Evolutionary conservation across 495 filamentous ascomycete genomes (phyloP), one percentile per base, ranked within the genome.

Genomic region (Amphirosellinia nigrospora): DNA sequence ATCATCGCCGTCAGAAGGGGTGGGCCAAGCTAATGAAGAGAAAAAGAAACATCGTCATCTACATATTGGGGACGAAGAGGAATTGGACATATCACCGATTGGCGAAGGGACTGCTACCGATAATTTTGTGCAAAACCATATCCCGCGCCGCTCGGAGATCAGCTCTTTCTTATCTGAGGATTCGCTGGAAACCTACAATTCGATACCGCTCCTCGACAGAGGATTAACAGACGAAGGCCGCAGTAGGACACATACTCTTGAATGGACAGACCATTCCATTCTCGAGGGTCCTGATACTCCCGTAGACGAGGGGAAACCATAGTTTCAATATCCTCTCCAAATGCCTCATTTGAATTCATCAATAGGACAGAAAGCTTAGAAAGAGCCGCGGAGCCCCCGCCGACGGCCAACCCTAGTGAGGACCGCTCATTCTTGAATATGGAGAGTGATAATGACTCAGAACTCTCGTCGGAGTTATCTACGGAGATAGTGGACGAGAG

Each of bases 381-480:
- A 39, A 76, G 68, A 41, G 80, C 82, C 38, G 73, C 68, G 39
- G 65, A 71, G 2, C 77, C 73, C 10, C 73, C 71, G 41, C 78
- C 78, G 11, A 34, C 68, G 19, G 74, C 74, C 2, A 64, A 69
- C 9, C 26, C 41, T 1, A 72, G 74, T 15, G 74, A 70, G 23
- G 85, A 89, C 61, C 75, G 87, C 30, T 89, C 90, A 3, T 93
- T 92, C 71, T 75, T 93, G 69, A 84, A 92, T 30, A 85, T 89
- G 56, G 88, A 89, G 32, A 90, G 89, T 70, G 89, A 93, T 72
- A 84, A 89, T 69, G 82, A 89, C 34, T 95, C 91, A 65, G 93
- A 92, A 69, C 79, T 94, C 16, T 95, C 93, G 16, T 94, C 93
- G 13, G 92, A 97, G 67, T 70, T 94, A 36, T 96, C 95, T 1